A percentile compares a stretch with the other conserved stretches of the same genome.
Evolutionary conservation across 805 yeast species (phyloP).

Genomic region (Clavispora phyllophila): DNA sequence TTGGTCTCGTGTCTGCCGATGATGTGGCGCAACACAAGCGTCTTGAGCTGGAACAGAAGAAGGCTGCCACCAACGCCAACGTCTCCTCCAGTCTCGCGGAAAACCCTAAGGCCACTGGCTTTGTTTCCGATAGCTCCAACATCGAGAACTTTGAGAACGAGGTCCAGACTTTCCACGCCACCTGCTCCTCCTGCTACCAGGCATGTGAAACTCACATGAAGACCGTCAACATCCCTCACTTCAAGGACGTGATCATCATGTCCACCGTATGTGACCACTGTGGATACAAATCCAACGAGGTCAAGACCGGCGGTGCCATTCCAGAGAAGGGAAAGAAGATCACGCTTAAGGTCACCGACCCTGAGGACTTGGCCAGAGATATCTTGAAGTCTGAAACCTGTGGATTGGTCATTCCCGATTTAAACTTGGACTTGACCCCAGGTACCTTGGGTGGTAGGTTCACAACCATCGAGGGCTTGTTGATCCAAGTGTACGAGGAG

Average conservation of each 20-base stretch:
- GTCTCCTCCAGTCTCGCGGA: conserved; percentile 21
- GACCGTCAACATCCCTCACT: conserved; percentile 93
- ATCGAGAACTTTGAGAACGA: conserved; percentile 84
- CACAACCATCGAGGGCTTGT: conserved; percentile 92
- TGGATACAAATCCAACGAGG: conserved; percentile 96
- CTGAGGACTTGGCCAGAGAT: conserved; percentile 92
- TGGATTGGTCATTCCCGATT: conserved; percentile 78
- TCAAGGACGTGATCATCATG: conserved; percentile 96
- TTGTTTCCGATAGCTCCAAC: conserved; percentile 65
- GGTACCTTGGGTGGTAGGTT: conserved; percentile 98
- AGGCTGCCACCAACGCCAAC: conserved; percentile 34
- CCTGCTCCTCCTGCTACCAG: conserved; percentile 84
- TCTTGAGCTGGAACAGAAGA: conserved; percentile 47
- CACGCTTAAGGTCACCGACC: conserved; percentile 71
- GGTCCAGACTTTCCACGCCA: conserved; percentile 87
- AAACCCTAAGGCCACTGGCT: conserved; percentile 48
- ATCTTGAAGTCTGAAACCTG: conserved; percentile 93
- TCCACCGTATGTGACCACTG: conserved; percentile 88
- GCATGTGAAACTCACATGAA: conserved; percentile 94
- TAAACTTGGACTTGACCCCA: conserved; percentile 83
- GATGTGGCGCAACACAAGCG: conserved; percentile 45
- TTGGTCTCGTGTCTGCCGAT: conserved; percentile 75
- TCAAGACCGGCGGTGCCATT: conserved; percentile 96
- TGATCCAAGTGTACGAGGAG: conserved; percentile 86
- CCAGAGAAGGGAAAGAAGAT: conserved; percentile 80